These are phyloP conservation scores for Saccharomyces uvarum DNA, from an alignment of 1,139 yeast species.

Conservation along the genomic window DNA sequence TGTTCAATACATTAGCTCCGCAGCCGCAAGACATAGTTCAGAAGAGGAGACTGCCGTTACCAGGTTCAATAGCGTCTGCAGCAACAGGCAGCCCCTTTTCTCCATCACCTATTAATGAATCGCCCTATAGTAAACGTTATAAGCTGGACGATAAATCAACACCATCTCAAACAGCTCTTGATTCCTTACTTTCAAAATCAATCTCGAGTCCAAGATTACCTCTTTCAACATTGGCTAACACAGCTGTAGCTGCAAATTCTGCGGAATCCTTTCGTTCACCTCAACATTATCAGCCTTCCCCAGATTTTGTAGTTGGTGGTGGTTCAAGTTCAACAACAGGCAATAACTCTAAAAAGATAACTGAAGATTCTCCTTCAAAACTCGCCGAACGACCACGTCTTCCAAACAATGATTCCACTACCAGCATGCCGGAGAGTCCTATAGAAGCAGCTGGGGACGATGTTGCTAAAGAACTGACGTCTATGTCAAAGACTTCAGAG, in stretches of 20 bases:
- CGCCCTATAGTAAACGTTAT: constrained; percentile 21
- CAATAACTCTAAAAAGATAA: neutral
- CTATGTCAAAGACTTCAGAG: neutral
- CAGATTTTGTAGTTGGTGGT: constrained; percentile 3
- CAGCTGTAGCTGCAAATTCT: constrained; percentile 4
- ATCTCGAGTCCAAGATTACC: constrained; percentile 22
- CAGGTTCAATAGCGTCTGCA: constrained; percentile 10
- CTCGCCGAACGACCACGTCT: constrained; percentile 5
- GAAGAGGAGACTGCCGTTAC: constrained; percentile 22
- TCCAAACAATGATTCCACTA: constrained; percentile 5
- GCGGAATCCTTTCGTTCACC: neutral
- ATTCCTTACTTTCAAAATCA: constrained; percentile 25
- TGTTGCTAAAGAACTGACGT: neutral
- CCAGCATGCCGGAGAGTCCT: constrained; percentile 8
- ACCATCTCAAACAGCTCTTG: constrained; percentile 28
- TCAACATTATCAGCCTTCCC: neutral
- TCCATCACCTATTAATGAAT: constrained; percentile 19
- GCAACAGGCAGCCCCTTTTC: constrained; percentile 19
- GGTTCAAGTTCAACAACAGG: constrained; percentile 3
- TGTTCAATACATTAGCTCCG: neutral
- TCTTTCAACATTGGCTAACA: constrained; percentile 4
- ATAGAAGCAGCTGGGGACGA: neutral
- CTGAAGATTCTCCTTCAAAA: constrained; percentile 3
- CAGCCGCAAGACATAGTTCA: constrained; percentile 7
- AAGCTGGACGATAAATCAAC: constrained; percentile 27